These are phyloP conservation scores for Grosmannia clavigera DNA, from an alignment of 2,329 filamentous ascomycete species.

Conservation along the genomic window DNA sequence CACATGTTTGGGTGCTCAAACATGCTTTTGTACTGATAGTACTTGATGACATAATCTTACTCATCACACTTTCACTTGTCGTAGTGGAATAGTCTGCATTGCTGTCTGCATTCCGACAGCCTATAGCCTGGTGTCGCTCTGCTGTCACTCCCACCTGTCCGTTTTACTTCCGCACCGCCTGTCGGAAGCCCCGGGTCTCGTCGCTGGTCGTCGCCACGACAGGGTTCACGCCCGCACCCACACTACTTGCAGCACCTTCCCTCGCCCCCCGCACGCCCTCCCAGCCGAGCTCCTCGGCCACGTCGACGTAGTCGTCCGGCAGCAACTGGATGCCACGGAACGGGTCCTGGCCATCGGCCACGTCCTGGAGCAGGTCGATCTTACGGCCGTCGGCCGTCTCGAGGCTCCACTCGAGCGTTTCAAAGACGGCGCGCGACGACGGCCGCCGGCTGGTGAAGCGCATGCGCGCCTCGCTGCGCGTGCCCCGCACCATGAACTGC, in stretches of 20 bases:
- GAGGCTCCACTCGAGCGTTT: constrained; percentile 85
- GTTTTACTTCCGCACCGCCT: constrained; percentile 25
- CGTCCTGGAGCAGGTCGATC: constrained; percentile 62
- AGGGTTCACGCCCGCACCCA: not conserved
- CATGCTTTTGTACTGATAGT: too few relatives aligned
- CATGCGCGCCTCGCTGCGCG: constrained; percentile 57
- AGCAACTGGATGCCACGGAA: constrained; percentile 12
- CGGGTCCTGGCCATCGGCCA: constrained; percentile 18
- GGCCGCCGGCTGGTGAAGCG: constrained; percentile 66
- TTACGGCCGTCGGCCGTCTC: constrained; percentile 46
- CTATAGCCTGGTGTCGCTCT: too few relatives aligned
- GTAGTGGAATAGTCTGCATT: not conserved
- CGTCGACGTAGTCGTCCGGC: constrained; percentile 15
- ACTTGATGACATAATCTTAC: too few relatives aligned
- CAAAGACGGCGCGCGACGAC: constrained; percentile 51
- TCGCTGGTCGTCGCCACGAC: constrained; percentile 4
- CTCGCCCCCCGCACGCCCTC: not conserved
- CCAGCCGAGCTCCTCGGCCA: constrained; percentile 1
- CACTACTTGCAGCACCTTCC: too few relatives aligned
- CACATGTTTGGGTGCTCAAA: too few relatives aligned
- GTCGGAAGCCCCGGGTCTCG: constrained; percentile 35
- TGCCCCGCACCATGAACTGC: constrained; percentile 74
- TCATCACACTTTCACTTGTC: not conserved
- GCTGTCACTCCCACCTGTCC: not conserved
- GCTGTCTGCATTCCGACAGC: too few relatives aligned